Evolutionary conservation across 2,329 filamentous ascomycete genomes (phyloP).

Genomic region (Nothopassalora personata): DNA sequence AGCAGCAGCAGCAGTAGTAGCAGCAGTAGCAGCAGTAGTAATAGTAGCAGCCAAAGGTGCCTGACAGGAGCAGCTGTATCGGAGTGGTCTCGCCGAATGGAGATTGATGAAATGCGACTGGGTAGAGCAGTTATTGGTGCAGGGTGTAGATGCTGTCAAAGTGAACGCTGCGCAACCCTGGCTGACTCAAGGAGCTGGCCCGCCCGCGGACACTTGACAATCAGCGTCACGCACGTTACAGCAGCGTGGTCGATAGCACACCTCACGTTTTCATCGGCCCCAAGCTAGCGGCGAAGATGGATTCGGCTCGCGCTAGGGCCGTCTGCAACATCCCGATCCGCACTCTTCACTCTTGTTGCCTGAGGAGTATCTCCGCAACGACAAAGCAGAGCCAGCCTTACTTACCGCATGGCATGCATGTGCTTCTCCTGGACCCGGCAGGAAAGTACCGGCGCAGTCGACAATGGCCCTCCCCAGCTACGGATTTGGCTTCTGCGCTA

Average conservation of each 20-base stretch:
- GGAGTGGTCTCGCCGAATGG: neutral
- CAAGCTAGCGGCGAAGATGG: neutral
- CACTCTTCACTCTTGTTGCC: neutral
- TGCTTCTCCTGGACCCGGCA: neutral
- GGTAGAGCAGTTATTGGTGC: neutral
- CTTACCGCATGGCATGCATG: neutral
- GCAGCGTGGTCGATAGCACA: slow-evolving; percentile 1
- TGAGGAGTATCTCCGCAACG: neutral
- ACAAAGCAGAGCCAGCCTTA: neutral
- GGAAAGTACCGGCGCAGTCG: too few relatives aligned
- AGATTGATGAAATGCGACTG: too few relatives aligned
- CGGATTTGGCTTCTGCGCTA: neutral
- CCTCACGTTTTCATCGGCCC: neutral
- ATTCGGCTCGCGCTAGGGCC: neutral
- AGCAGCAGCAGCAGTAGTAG: neutral
- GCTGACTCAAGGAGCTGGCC: neutral
- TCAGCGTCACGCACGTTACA: neutral
- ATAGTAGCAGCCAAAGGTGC: neutral
- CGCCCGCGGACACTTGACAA: neutral
- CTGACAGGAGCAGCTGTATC: neutral
- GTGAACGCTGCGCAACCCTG: neutral
- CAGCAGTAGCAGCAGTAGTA: neutral
- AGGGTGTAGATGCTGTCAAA: neutral
- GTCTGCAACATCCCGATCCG: neutral
- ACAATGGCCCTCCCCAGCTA: too few relatives aligned